phyloP scores from a whole-genome alignment of 139 green algal species.

The Auxenochlorella pyrenoidosa region DNA sequence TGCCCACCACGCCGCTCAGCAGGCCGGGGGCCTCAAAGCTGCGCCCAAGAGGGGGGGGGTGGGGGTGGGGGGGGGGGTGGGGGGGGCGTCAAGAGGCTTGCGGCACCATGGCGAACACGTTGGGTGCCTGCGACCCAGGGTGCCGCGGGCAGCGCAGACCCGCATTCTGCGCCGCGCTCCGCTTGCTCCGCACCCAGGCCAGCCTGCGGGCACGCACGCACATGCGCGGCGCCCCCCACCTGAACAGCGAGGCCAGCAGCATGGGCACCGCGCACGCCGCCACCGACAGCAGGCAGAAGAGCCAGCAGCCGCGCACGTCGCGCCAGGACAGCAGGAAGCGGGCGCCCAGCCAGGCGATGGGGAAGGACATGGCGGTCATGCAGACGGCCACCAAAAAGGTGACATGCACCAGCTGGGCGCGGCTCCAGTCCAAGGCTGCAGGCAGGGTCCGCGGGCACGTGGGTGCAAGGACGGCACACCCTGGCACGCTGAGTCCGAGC shows the following conservation, averaged over 20 bases:
- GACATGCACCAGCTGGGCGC: slow-evolving; percentile 30
- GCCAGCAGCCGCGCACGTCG: slow-evolving; percentile 38
- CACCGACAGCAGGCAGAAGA: slow-evolving; percentile 38
- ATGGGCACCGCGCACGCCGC: slow-evolving; percentile 27
- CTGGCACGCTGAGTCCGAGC: too few relatives aligned
- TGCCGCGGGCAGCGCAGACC: neutral
- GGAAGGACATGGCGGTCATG: slow-evolving; percentile 22
- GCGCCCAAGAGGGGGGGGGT: neutral
- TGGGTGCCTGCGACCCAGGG: neutral
- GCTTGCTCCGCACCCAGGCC: too few relatives aligned
- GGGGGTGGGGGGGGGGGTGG: neutral
- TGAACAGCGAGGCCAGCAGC: slow-evolving; percentile 35
- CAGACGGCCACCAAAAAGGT: slow-evolving; percentile 38
- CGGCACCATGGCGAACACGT: neutral
- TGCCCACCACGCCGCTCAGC: slow-evolving; percentile 31
- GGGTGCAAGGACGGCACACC: too few relatives aligned
- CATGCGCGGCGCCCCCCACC: neutral
- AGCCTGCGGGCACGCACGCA: too few relatives aligned
- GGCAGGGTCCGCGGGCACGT: neutral
- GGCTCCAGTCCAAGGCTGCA: slow-evolving; percentile 32
- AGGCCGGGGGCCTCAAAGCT: slow-evolving; percentile 44
- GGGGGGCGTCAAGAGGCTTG: too few relatives aligned
- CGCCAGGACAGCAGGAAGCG: slow-evolving; percentile 35
- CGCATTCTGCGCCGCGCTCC: too few relatives aligned
- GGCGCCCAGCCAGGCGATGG: slow-evolving; percentile 28